Conservation (phyloP, 441 rosid species). For the Pelargonium citronellum region DNA sequence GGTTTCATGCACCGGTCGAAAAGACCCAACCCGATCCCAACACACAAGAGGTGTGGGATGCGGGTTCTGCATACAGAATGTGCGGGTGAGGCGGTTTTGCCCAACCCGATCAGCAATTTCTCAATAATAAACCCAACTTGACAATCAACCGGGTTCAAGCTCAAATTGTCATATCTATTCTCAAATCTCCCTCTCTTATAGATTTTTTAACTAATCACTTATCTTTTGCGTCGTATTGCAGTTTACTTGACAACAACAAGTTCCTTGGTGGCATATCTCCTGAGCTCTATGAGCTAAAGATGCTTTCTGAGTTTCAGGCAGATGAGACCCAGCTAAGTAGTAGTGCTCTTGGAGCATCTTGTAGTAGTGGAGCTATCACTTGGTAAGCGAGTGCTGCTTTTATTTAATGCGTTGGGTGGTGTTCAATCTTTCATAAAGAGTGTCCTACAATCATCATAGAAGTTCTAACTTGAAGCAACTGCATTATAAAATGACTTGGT, state of each 20-base stretch:
- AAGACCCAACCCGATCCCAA: too few species aligned
- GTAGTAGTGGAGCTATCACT: constrained; percentile 16
- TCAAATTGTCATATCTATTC: constrained; percentile 8
- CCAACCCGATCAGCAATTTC: too few species aligned
- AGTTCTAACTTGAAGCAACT: not conserved
- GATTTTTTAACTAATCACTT: not conserved
- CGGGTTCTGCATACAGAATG: too few species aligned
- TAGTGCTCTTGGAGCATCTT: constrained; percentile 22
- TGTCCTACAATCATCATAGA: too few species aligned
- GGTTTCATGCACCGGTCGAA: too few species aligned
- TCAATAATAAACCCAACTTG: too few species aligned
- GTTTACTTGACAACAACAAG: constrained; percentile 52
- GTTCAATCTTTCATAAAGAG: too few species aligned
- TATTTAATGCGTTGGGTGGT: not conserved
- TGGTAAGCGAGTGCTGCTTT: constrained; percentile 27
- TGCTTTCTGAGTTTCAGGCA: constrained; percentile 39
- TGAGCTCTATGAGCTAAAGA: constrained; percentile 35
- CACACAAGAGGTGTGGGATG: too few species aligned
- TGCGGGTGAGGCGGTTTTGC: too few species aligned
- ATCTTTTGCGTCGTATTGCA: constrained; percentile 21
- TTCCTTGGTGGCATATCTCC: constrained; percentile 36
- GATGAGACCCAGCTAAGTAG: constrained; percentile 32
- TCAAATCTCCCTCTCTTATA: constrained; percentile 1
- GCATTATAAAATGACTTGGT: not conserved
- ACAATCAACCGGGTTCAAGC: too few species aligned